Evolutionary conservation across 2,329 filamentous ascomycete species (phyloP).

Genomic region (Alternaria ethzedia): DNA sequence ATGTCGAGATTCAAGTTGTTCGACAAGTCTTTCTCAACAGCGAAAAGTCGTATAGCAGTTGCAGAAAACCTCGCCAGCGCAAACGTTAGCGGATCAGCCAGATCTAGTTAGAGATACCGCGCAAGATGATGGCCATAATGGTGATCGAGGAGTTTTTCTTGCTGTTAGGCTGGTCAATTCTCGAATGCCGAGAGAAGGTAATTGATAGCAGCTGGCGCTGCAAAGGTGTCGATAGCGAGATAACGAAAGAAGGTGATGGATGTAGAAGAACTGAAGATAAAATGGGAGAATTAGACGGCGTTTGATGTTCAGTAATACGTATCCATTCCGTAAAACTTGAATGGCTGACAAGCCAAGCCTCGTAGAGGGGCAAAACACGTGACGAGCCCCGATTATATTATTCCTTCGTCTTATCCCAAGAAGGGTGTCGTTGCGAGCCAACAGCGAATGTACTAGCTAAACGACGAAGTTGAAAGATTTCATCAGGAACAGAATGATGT

Average conservation of each 20-base stretch:
- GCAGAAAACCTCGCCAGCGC: accelerated
- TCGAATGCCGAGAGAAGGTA: neutral
- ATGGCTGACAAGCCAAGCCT: neutral
- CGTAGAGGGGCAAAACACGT: neutral
- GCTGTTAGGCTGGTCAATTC: neutral
- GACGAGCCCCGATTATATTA: neutral
- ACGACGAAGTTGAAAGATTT: no score
- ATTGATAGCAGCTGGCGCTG: neutral
- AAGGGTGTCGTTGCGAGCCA: neutral
- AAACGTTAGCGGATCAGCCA: neutral
- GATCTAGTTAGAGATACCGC: neutral
- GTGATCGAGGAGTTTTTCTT: no score
- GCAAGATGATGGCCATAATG: neutral
- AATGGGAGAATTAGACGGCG: neutral
- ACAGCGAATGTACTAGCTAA: no score
- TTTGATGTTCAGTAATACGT: neutral
- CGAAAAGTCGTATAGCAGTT: neutral
- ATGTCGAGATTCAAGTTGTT: neutral
- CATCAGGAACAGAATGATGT: no score
- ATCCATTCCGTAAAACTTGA: neutral
- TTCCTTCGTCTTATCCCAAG: neutral
- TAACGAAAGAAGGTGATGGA: neutral
- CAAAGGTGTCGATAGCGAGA: neutral
- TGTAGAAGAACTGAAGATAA: neutral
- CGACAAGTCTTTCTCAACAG: neutral